Conservation (phyloP, 345 rosid species). For the Pseudoturritis turrita region DNA sequence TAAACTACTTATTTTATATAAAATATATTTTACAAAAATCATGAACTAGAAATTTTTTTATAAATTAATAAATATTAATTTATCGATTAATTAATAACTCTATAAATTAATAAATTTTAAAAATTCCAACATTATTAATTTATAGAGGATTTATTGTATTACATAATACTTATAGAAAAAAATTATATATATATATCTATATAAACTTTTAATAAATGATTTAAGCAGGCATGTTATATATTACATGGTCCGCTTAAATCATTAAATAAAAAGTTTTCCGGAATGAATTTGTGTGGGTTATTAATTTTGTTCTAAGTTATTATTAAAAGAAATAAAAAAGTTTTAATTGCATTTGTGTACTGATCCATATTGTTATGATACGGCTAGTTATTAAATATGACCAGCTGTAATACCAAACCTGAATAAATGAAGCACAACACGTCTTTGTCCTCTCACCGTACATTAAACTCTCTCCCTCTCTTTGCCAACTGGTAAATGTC, state of each 20-base stretch:
- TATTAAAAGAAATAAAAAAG: neutral
- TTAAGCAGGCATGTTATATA: too few relatives aligned
- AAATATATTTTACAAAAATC: too few relatives aligned
- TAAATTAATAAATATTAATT: too few relatives aligned
- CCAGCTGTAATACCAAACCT: slow-evolving; percentile 23
- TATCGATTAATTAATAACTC: too few relatives aligned
- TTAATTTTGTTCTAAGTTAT: neutral
- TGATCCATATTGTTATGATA: neutral
- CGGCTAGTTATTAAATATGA: neutral
- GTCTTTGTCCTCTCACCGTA: slow-evolving; percentile 22
- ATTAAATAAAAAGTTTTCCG: neutral
- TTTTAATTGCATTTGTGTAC: neutral
- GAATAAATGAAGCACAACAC: slow-evolving; percentile 18
- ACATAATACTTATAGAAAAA: too few relatives aligned
- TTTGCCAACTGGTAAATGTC: slow-evolving; percentile 22
- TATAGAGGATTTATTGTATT: too few relatives aligned
- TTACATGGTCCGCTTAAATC: neutral
- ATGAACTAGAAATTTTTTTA: too few relatives aligned
- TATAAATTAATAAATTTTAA: too few relatives aligned
- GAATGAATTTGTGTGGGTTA: neutral
- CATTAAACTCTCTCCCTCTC: neutral
- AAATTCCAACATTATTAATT: too few relatives aligned
- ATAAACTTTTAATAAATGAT: too few relatives aligned
- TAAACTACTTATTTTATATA: too few relatives aligned
- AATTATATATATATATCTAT: too few relatives aligned